A percentile compares a stretch with the other conserved stretches of the same genome.
Evolutionary conservation across 1,139 yeast genomes (phyloP).

Genomic region (Magnusiomyces ingens): DNA sequence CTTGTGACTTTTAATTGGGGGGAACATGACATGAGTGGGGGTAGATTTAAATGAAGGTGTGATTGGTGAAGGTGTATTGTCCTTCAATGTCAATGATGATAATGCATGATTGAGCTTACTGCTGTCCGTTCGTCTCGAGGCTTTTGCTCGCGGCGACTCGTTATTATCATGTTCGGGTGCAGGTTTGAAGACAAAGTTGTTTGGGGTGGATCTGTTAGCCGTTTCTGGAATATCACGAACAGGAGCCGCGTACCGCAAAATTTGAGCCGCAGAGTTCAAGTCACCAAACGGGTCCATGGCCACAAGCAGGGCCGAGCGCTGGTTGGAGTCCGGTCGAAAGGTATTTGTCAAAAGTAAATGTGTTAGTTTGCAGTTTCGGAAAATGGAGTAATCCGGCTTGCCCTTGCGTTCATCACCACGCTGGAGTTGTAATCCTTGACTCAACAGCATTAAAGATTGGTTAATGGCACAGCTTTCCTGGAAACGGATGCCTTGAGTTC

Average conservation of each 20-base stretch:
- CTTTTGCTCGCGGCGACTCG: too few species aligned
- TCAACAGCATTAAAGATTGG: slow-evolving; percentile 41
- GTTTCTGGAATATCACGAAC: slow-evolving; percentile 26
- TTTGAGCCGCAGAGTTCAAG: slow-evolving; percentile 51
- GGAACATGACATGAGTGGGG: too few species aligned
- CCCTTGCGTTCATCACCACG: slow-evolving; percentile 23
- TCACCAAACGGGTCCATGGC: slow-evolving; percentile 61
- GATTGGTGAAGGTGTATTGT: too few species aligned
- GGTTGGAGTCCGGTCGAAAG: slow-evolving; percentile 32
- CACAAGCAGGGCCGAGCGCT: slow-evolving; percentile 35
- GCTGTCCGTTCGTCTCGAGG: too few species aligned
- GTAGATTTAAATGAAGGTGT: too few species aligned
- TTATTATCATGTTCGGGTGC: too few species aligned
- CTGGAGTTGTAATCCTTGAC: slow-evolving; percentile 41
- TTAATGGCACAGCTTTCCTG: slow-evolving; percentile 44
- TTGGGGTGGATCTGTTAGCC: background rate
- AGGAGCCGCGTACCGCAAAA: slow-evolving; percentile 38
- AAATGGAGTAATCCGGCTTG: slow-evolving; percentile 25
- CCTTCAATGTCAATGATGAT: too few species aligned
- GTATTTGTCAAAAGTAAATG: slow-evolving; percentile 43
- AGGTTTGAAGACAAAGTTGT: background rate
- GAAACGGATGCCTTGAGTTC: slow-evolving; percentile 38
- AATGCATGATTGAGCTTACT: too few species aligned
- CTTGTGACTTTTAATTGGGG: too few species aligned
- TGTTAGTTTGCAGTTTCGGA: slow-evolving; percentile 43